Percentiles rank a stretch among this genome's conserved stretches.
Conservation (phyloP, 192 early-diverging fungal species). For the Glomus cerebriforme region DNA sequence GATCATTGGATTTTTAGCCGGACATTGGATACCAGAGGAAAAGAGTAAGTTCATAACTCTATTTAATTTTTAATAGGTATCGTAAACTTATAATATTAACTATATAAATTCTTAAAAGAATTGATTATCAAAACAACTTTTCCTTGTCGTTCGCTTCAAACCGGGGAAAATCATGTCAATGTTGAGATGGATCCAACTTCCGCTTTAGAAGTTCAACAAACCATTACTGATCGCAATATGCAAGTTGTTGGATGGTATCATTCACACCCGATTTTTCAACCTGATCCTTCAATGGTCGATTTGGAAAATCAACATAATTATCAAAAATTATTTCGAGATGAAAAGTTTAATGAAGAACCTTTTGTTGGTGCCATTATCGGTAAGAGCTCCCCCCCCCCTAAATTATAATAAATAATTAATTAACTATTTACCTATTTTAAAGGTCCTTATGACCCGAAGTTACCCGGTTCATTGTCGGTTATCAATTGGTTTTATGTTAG, state of each 20-base stretch:
- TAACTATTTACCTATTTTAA: neutral
- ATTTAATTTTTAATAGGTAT: neutral
- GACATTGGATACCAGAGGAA: constrained; percentile 62
- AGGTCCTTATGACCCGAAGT: constrained; percentile 82
- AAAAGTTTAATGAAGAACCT: constrained; percentile 57
- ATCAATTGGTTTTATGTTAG: constrained; percentile 90
- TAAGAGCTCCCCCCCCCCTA: constrained; percentile 12
- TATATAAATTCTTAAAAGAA: constrained; percentile 30
- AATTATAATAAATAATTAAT: neutral
- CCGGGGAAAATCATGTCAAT: constrained; percentile 71
- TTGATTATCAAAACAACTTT: constrained; percentile 68
- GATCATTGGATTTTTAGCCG: constrained; percentile 88
- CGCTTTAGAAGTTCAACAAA: constrained; percentile 71
- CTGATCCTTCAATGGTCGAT: constrained; percentile 87
- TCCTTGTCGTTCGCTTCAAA: constrained; percentile 75
- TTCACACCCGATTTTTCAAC: constrained; percentile 86
- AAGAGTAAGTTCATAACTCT: constrained; percentile 34
- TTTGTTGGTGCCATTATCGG: constrained; percentile 92
- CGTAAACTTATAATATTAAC: neutral
- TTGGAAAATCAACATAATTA: constrained; percentile 88
- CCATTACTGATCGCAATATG: constrained; percentile 72
- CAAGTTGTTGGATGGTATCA: constrained; percentile 94
- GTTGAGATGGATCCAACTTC: constrained; percentile 90
- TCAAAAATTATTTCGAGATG: constrained; percentile 75
- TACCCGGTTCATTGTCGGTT: constrained; percentile 73